These are phyloP conservation scores for Colletotrichum nymphaeae DNA, from an alignment of 2,329 filamentous ascomycete species.

Conservation along the genomic window DNA sequence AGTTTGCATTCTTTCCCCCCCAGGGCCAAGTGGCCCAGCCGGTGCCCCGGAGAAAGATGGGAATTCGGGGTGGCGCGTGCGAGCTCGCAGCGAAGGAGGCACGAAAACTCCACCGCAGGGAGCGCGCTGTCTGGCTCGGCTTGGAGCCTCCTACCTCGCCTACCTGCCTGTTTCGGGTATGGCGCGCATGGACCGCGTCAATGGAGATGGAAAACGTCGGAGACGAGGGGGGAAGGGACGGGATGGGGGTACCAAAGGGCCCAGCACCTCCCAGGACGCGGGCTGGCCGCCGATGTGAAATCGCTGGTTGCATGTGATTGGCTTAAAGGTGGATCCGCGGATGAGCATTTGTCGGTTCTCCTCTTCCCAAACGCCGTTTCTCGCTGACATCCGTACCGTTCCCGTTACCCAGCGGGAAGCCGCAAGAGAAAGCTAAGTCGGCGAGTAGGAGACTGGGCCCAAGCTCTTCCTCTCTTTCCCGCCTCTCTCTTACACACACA, in stretches of 20 bases:
- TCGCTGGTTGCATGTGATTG: conserved; percentile 33
- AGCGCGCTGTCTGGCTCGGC: conserved; percentile 21
- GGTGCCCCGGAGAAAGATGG: conserved; percentile 29
- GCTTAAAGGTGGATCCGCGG: conserved; percentile 17
- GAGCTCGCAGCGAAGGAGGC: not conserved
- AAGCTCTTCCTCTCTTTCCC: not conserved
- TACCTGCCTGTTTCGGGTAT: conserved; percentile 25
- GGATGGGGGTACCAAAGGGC: not conserved
- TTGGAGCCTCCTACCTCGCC: conserved; percentile 10
- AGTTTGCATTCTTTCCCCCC: not conserved
- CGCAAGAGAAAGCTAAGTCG: not conserved
- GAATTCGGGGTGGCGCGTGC: conserved; percentile 34
- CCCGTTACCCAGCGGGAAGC: not conserved
- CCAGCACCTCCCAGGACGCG: not conserved
- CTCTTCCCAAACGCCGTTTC: not conserved
- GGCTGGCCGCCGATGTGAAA: conserved; percentile 5
- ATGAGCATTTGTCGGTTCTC: not conserved
- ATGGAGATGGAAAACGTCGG: conserved; percentile 18
- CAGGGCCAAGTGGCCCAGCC: not conserved
- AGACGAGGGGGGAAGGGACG: not conserved
- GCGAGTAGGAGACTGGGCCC: not conserved
- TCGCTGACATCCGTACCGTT: not conserved
- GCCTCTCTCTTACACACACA: too few species aligned
- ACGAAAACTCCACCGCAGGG: conserved; percentile 5
- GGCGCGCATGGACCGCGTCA: conserved; percentile 9